Conservation (phyloP, 1,284 basidiomycete species). For the Rhodotorula sp. region DNA sequence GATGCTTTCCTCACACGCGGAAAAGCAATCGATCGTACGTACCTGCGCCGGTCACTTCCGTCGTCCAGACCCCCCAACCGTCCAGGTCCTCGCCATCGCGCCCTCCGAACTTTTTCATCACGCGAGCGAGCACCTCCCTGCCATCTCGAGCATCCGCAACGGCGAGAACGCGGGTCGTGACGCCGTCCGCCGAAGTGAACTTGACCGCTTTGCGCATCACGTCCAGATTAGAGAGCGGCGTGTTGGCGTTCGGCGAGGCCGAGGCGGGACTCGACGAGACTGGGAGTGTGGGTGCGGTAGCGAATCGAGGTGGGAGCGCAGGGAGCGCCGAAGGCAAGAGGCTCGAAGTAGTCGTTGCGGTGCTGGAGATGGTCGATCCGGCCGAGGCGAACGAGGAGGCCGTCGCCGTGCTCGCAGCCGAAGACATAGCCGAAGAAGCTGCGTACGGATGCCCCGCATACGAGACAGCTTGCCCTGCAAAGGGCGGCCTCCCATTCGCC, state of each 20-base stretch:
- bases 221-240: conserved; percentile 53
- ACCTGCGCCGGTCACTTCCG: conserved; percentile 61
- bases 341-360: background rate
- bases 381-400: conserved; percentile 5
- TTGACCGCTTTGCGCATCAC: conserved; percentile 77
- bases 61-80: conserved; percentile 78
- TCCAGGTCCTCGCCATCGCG: conserved; percentile 56
- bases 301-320: conserved; percentile 2
- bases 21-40: conserved; percentile 41
- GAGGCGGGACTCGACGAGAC: background rate
- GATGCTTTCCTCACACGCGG: no score
- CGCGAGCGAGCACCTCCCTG: conserved; percentile 78
- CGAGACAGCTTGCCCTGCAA: conserved; percentile 4
- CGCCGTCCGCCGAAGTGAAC: conserved; percentile 71
- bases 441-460: conserved; percentile 32
- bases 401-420: conserved; percentile 4
- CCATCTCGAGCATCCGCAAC: conserved; percentile 73
- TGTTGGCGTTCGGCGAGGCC: background rate
- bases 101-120: conserved; percentile 70
- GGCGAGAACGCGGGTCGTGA: conserved; percentile 66
- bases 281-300: background rate
- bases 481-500: background rate
- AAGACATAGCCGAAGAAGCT: background rate
- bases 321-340: conserved; percentile 11
- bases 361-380: background rate